Base-by-base conservation (phyloP, 495 filamentous ascomycete genomes). In the Neurospora sp. region DNA sequence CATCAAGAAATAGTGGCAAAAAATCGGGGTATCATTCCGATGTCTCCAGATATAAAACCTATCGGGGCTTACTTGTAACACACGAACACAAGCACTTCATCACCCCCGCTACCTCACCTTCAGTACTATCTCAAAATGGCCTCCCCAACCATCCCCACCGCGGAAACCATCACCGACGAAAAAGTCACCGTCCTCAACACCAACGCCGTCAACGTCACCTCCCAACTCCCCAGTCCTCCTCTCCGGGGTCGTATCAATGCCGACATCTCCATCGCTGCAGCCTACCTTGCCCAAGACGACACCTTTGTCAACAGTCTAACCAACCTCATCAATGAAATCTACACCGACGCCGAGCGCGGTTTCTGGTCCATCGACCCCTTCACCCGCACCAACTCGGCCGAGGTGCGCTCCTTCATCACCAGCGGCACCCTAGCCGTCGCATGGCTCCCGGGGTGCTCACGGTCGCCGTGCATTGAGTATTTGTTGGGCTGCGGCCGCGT, bases 311-410 rank as follows among this genome's bases (percentile, higher is more conserved):
- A n/a, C 38, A 16, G 38, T n/a, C 38, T 73, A 31, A 73, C 72
- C 16, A 35, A 70, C 66, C 66, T 73, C 18, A 46, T 73, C 12
- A 73, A 73, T 18, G n/a, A 69, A 4, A 42, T 73, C 39, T 73
- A 73, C 18, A 31, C 38, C n/a, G 38, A 70, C 69, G 20, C n/a
- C 18, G 72, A 73, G 31, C 39, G 59, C 39, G 72, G 69, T 16
- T 73, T 73, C 40, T 73, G 70, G 70, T 23, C 23, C 10, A 23
- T 11, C 18, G 72, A 69, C 27, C 23, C 23, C 10, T 42, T 73
- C 41, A 20, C 35, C 16, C 72, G 72, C 20, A 40, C 37, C 11
- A 27, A 16, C 46, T 38, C 66, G 6, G 38, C 31, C 20, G 72
- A 73, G 23, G 72, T 73, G 11, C 38, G 38, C 39, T 23, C 16